Conservation (phyloP, 345 rosid species). For the Eucalyptus tenuipes region DNA sequence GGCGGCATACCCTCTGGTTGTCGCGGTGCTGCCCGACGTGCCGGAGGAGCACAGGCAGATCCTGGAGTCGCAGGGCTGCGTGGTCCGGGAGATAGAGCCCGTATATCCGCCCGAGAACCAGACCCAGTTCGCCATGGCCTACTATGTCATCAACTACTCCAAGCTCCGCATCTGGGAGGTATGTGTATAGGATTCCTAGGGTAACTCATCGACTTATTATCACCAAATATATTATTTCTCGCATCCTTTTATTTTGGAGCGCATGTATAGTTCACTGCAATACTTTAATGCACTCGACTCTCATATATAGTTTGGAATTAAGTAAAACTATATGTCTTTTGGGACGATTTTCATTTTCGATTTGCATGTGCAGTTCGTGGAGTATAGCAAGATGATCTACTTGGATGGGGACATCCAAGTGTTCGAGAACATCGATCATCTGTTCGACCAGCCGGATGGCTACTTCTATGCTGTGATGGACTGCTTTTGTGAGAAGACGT, state of each 20-base stretch:
- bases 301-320: background rate
- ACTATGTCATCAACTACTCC: slow-evolving; percentile 88
- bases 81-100: slow-evolving; percentile 70
- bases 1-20: slow-evolving; percentile 55
- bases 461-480: slow-evolving; percentile 73
- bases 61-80: slow-evolving; percentile 57
- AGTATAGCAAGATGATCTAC: slow-evolving; percentile 73
- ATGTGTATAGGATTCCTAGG: background rate
- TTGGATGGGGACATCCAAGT: slow-evolving; percentile 86
- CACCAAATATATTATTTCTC: background rate
- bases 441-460: slow-evolving; percentile 52
- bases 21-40: slow-evolving; percentile 70
- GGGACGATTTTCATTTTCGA: background rate
- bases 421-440: slow-evolving; percentile 62
- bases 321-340: background rate
- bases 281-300: background rate
- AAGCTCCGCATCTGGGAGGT: slow-evolving; percentile 96
- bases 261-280: background rate
- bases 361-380: slow-evolving; percentile 44
- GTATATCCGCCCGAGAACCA: slow-evolving; percentile 74
- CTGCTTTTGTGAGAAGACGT: slow-evolving; percentile 82
- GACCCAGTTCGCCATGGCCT: slow-evolving; percentile 77
- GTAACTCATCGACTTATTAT: background rate
- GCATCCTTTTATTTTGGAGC: background rate
- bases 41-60: slow-evolving; percentile 70